These are phyloP conservation scores for Senecio squalidus DNA, from an alignment of 140 eudicot species.

Conservation along the genomic window DNA sequence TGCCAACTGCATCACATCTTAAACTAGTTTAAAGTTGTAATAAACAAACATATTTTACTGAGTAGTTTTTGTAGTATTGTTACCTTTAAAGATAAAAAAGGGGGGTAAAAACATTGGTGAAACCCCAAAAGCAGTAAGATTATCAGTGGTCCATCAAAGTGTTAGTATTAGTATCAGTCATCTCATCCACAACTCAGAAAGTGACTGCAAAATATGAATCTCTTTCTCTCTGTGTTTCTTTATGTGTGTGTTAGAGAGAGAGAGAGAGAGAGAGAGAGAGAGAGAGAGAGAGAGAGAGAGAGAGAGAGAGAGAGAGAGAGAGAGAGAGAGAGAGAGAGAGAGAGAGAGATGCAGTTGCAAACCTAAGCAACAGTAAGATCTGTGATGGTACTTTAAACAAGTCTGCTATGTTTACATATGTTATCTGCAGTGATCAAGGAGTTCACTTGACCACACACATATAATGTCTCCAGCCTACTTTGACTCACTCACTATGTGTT, in stretches of 20 bases:
- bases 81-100: not conserved
- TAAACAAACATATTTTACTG: not conserved
- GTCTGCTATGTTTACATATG: slow-evolving; percentile 29
- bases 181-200: slow-evolving; percentile 14
- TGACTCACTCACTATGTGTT: slow-evolving; percentile 16
- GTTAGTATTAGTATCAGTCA: slow-evolving; percentile 46
- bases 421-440: slow-evolving; percentile 39
- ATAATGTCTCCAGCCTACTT: slow-evolving; percentile 17
- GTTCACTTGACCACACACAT: slow-evolving; percentile 29
- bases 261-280: not conserved
- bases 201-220: slow-evolving; percentile 18
- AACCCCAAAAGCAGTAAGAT: slow-evolving; percentile 39
- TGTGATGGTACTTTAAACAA: slow-evolving; percentile 18
- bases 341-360: slow-evolving; percentile 16
- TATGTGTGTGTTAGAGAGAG: not conserved
- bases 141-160: slow-evolving; percentile 56
- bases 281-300: slow-evolving; percentile 6
- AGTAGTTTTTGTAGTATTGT: slow-evolving; percentile 1
- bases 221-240: slow-evolving; percentile 4
- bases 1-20: slow-evolving; percentile 25
- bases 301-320: not conserved
- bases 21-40: slow-evolving; percentile 17
- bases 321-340: not conserved
- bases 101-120: slow-evolving; percentile 32
- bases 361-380: slow-evolving; percentile 39